These are phyloP conservation scores for Leucogyrophana mollusca DNA, from an alignment of 768 basidiomycete species.

Conservation along the genomic window DNA sequence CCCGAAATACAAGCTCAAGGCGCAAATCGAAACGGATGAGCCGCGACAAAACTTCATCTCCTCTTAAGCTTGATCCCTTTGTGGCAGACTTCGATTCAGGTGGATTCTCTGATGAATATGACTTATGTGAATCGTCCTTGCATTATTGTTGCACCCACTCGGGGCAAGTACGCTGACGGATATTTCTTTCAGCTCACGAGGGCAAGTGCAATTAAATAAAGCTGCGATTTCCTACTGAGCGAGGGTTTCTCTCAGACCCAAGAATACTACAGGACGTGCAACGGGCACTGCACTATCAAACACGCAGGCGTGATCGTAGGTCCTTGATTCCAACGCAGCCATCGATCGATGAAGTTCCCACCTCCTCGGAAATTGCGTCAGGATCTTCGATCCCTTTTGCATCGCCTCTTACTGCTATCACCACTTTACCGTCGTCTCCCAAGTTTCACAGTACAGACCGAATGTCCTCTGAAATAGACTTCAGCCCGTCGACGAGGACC, in stretches of 20 bases:
- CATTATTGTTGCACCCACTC: not conserved
- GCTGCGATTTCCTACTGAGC: slow-evolving; percentile 8
- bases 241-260: slow-evolving; percentile 52
- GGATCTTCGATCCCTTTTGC: slow-evolving; percentile 27
- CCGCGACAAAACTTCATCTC: slow-evolving; percentile 13
- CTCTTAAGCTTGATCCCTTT: slow-evolving; percentile 24
- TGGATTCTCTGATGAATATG: slow-evolving; percentile 73
- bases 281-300: slow-evolving; percentile 69
- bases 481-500: slow-evolving; percentile 60
- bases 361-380: slow-evolving; percentile 25
- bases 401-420: slow-evolving; percentile 26
- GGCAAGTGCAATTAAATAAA: slow-evolving; percentile 41
- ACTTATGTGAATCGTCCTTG: slow-evolving; percentile 56
- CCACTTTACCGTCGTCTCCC: slow-evolving; percentile 17
- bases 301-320: slow-evolving; percentile 66
- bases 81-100: slow-evolving; percentile 36
- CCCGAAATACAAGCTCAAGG: slow-evolving; percentile 15
- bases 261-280: slow-evolving; percentile 79
- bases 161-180: not conserved
- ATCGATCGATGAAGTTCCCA: slow-evolving; percentile 17
- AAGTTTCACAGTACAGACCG: slow-evolving; percentile 12
- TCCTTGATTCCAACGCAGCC: slow-evolving; percentile 20
- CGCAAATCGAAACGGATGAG: slow-evolving; percentile 15
- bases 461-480: slow-evolving; percentile 55
- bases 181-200: slow-evolving; percentile 58